Evolutionary conservation across 2,329 filamentous ascomycete species (phyloP).

Genomic region (Venturia pyrina): DNA sequence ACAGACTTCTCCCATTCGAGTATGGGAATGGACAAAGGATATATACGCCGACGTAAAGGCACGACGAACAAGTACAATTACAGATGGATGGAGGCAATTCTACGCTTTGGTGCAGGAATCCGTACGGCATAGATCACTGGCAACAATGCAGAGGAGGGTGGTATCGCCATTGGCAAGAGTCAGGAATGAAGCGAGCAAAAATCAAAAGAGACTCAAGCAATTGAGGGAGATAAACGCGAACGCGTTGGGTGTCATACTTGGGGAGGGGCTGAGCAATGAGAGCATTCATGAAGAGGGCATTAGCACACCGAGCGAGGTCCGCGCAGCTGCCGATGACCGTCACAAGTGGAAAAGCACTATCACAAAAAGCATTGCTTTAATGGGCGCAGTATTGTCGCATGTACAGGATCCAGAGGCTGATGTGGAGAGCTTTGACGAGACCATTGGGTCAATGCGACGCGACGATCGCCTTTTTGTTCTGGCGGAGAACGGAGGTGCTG

Average conservation of each 20-base stretch:
- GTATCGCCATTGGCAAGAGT: constrained; percentile 70
- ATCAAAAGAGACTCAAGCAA: constrained; percentile 60
- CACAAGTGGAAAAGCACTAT: constrained; percentile 64
- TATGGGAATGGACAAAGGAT: constrained; percentile 63
- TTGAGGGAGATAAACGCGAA: constrained; percentile 75
- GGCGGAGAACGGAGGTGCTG: constrained; percentile 27
- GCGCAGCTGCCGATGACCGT: constrained; percentile 19
- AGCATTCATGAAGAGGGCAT: constrained; percentile 11
- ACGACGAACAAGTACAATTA: constrained; percentile 19
- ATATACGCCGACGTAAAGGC: constrained; percentile 54
- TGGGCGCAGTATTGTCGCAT: constrained; percentile 74
- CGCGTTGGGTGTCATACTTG: constrained; percentile 76
- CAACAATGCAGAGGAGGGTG: constrained; percentile 60
- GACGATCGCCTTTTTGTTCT: constrained; percentile 36
- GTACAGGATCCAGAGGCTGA: constrained; percentile 51
- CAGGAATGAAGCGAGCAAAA: constrained; percentile 63
- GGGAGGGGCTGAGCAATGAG: constrained; percentile 62
- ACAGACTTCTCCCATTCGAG: constrained; percentile 69
- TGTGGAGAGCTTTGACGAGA: constrained; percentile 45
- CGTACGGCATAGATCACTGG: constrained; percentile 61
- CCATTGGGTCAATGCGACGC: constrained; percentile 46
- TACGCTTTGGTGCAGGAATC: constrained; percentile 72
- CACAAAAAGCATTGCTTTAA: constrained; percentile 69
- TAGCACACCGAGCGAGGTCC: neutral
- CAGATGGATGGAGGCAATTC: constrained; percentile 49